phyloP scores from a whole-genome alignment of 345 rosid species.

The Trapa incisa region DNA sequence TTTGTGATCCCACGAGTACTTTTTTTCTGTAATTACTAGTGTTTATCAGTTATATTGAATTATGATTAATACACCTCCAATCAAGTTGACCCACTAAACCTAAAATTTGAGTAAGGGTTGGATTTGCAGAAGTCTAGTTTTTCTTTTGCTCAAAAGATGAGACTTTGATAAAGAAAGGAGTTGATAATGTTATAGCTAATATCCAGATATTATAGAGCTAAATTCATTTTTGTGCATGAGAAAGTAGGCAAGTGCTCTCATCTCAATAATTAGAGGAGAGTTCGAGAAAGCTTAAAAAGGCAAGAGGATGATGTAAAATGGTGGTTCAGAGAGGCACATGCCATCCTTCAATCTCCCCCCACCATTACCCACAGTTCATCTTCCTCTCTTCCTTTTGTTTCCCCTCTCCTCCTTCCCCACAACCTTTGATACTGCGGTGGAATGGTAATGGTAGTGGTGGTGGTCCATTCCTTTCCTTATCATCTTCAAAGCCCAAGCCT shows the following conservation, averaged over 20 bases:
- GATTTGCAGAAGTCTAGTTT: too few relatives aligned
- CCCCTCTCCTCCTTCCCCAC: neutral
- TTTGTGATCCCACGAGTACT: too few relatives aligned
- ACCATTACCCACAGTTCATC: slow-evolving; percentile 14
- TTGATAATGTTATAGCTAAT: too few relatives aligned
- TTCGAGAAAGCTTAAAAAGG: slow-evolving; percentile 26
- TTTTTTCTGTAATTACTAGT: too few relatives aligned
- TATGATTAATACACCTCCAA: too few relatives aligned
- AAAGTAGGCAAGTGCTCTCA: neutral
- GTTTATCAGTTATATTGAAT: too few relatives aligned
- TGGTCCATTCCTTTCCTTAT: slow-evolving; percentile 6
- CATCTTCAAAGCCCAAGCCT: neutral
- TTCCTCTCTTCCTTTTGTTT: neutral
- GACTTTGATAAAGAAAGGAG: too few relatives aligned
- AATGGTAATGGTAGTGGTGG: neutral
- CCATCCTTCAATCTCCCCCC: slow-evolving; percentile 28
- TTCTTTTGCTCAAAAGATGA: too few relatives aligned
- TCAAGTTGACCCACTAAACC: too few relatives aligned
- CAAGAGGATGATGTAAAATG: slow-evolving; percentile 24
- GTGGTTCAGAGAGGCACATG: slow-evolving; percentile 44
- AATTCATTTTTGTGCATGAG: too few relatives aligned
- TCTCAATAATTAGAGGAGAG: slow-evolving; percentile 32
- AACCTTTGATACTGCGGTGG: neutral
- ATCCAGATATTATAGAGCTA: too few relatives aligned
- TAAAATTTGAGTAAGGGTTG: too few relatives aligned